Percentiles rank a stretch among this genome's conserved stretches.
These are phyloP conservation scores for Dothiorella sarmentorum DNA, from an alignment of 2,329 filamentous ascomycete genomes.

Conservation along the genomic window DNA sequence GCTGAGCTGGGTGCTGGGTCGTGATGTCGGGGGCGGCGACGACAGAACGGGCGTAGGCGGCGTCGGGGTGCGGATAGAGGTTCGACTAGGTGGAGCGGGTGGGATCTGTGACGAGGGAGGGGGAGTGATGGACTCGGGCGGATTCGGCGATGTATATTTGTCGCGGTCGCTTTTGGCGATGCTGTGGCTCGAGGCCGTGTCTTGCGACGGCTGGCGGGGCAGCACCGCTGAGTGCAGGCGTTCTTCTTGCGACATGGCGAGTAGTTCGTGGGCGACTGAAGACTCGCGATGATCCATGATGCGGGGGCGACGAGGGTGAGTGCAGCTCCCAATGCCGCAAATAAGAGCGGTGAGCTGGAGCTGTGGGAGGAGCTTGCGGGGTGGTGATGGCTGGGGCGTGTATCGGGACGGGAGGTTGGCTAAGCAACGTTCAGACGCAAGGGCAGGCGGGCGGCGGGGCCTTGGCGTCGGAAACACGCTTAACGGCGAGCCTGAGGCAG, in stretches of 20 bases:
- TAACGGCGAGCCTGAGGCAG: too few relatives aligned
- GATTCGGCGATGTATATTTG: conserved; percentile 40
- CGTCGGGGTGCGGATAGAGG: conserved; percentile 46
- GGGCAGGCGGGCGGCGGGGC: too few relatives aligned
- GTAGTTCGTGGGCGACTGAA: conserved; percentile 12
- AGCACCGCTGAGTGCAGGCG: conserved; percentile 5
- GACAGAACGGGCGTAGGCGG: conserved; percentile 49
- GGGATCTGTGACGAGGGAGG: conserved; percentile 60
- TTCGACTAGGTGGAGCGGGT: conserved; percentile 36
- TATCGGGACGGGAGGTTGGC: conserved; percentile 16
- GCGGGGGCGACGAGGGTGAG: background rate
- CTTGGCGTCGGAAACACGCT: too few relatives aligned
- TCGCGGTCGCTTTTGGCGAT: conserved; percentile 6
- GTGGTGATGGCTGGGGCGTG: conserved; percentile 17
- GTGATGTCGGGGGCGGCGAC: conserved; percentile 47
- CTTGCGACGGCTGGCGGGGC: conserved; percentile 10
- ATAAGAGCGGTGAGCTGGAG: conserved; percentile 3
- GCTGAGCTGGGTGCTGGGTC: conserved; percentile 20
- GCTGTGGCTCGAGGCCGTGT: conserved; percentile 7
- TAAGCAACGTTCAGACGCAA: too few relatives aligned
- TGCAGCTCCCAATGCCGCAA: background rate
- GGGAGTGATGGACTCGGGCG: conserved; percentile 56
- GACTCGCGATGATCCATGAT: conserved; percentile 12
- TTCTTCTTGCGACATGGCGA: conserved; percentile 17
- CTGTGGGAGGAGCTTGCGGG: conserved; percentile 20